Evolutionary conservation across 208 protist genomes (phyloP), one percentile per base, ranked within the genome.

Genomic region (Chromosphaera perkinsii): DNA sequence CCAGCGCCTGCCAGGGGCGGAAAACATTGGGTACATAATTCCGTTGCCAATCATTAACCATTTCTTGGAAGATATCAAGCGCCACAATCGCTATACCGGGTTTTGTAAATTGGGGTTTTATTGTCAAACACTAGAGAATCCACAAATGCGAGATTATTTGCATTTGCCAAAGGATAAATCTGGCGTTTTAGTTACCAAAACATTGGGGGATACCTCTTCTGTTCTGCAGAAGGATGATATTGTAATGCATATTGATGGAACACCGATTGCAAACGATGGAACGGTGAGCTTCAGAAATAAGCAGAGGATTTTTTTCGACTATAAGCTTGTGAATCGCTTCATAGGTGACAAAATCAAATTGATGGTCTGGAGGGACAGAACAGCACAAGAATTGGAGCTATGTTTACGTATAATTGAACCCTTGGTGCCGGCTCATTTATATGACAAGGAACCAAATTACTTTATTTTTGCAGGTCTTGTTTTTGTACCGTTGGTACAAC

Each of bases 11-110:
- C 26, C 43, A 37, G 51, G 51, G 0, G 77, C 64, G 10, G 78
- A 82, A 5, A 82, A 79, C 63, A 82, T 83, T 24, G 75, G 76
- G 4, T 82, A 79, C 51, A 73, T 84, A 14, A 83, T 82, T 37
- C 77, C 77, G 3, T 22, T 67, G 9, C 76, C 78, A 7, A 47
- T 82, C 20, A 71, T 84, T 0, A 9, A 37, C n/a, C 73, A 77
- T 26, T 82, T 82, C 59, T n/a, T 82, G 59, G 14, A 57, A 17
- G 51, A 75, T 24, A 22, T 80, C 26, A 24, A 36, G 22, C 62
- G 64, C 3, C 31, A 54, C 17, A 60, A 40, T 17, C 59, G 66
- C 17, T 68, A 77, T 51, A 52, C 45, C 5, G 75, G 76, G 9
- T 81, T 81, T 33, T 60, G 31, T 31, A 27, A 27, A 7, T 76